Evolutionary conservation across 2,329 filamentous ascomycete species (phyloP), one percentile per base, ranked within the genome.

Genomic region (Tolypocladium tundrense): DNA sequence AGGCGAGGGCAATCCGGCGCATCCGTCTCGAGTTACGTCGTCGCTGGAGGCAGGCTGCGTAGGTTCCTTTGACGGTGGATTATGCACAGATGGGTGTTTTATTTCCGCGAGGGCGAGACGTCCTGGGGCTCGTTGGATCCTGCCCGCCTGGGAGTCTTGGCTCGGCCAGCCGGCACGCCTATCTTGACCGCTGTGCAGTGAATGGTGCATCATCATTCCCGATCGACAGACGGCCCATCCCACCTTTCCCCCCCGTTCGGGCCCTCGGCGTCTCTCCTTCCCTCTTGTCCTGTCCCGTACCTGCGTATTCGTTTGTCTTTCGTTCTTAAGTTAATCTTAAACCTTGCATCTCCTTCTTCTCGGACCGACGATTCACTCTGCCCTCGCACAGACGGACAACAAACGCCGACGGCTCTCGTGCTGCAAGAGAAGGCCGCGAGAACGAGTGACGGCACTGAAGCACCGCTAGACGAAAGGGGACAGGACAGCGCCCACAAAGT

Each of bases 141-240:
- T 54, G 50, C 52, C 52, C 55, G 41, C 54, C 40, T 37, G 48
- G 48, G 43, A 35, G 52, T 56, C 58, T 58, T 60, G 55, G 56
- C 58, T 60, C 58, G 58, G 56, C 41, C 58, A 50, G 56, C 50
- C 58, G 60, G 58, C 60, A 59, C 56, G n/a, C 48, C 27, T 43
- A 10, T 19, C 57, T 43, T 11, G 35, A 57, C 57, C 35, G 33
- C 39, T 40, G 57, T 33, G 27, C 24, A 27, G 27, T 31, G 27
- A 31, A 31, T 6, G 27, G 27, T 31, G 45, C 54, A 41, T 52
- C 51, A 33, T 27, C 51, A 57, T 59, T 58, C 54, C 57, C 52
- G 55, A 42, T 33, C 41, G 35, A 50, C 52, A 45, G 13, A 19
- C 31, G 54, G 31, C 54, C 35, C 54, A 56, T 45, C 53, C 27